Evolutionary conservation across 805 yeast genomes (phyloP).

Genomic region (Metschnikowia colocasiae): DNA sequence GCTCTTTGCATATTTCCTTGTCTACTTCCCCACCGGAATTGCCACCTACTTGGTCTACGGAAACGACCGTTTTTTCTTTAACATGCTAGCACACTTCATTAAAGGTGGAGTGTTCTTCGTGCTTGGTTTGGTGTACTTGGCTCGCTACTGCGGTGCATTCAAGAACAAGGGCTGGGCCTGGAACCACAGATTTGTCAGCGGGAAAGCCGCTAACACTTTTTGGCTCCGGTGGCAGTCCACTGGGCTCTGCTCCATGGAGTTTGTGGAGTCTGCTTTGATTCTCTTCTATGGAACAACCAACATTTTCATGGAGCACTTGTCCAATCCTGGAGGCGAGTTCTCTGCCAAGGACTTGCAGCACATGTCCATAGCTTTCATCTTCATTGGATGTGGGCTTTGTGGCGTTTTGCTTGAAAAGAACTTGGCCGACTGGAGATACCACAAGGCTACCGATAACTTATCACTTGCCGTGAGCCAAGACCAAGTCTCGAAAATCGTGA

Average conservation of each 20-base stretch:
- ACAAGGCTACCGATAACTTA: slow-evolving; percentile 29
- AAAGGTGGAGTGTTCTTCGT: slow-evolving; percentile 87
- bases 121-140: slow-evolving; percentile 74
- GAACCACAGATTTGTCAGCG: slow-evolving; percentile 47
- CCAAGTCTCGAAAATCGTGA: slow-evolving; percentile 15
- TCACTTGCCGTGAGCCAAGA: slow-evolving; percentile 9
- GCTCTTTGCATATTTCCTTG: slow-evolving; percentile 55
- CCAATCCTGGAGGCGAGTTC: slow-evolving; percentile 72
- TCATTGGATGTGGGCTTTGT: slow-evolving; percentile 86
- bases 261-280: slow-evolving; percentile 73
- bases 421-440: slow-evolving; percentile 57
- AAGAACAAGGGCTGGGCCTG: slow-evolving; percentile 82
- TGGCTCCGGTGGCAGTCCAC: slow-evolving; percentile 39
- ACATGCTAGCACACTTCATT: slow-evolving; percentile 88
- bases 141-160: slow-evolving; percentile 84
- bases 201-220: slow-evolving; percentile 26
- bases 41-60: slow-evolving; percentile 74
- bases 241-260: slow-evolving; percentile 74
- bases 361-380: slow-evolving; percentile 86
- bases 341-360: slow-evolving; percentile 87
- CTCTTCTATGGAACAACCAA: slow-evolving; percentile 88
- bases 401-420: slow-evolving; percentile 79
- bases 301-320: slow-evolving; percentile 82
- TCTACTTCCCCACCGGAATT: slow-evolving; percentile 55
- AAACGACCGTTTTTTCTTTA: slow-evolving; percentile 62